Evolutionary conservation across 169 alveolate species (phyloP), one percentile per base, ranked within the genome.

Genomic region (Plasmodium fragile): DNA sequence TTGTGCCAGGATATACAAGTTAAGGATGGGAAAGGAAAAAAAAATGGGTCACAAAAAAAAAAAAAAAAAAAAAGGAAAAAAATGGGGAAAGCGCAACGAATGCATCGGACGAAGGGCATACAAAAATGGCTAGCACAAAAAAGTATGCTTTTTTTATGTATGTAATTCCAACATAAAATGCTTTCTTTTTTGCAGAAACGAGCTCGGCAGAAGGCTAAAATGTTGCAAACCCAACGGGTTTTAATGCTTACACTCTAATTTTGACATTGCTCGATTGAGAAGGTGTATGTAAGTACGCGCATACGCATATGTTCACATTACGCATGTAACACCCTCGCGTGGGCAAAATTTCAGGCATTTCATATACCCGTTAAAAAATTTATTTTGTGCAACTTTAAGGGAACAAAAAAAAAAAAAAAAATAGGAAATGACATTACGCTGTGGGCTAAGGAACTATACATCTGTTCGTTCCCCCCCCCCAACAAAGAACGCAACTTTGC

Each of bases 21-120:
- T 34, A 65, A 25, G 41, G 16, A 65, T 65, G 39, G n/a, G n/a
- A 8, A 65, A 65, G 34, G 32, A 73, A 18, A 73, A 72, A 30
- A 73, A 73, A 73, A 73, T 30, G 18, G 52, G 22, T 30, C 43
- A 73, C 34, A 82, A 65, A 82, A 82, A 82, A 73, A 73, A 11
- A 22, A 11, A 82, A 82, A 13, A 45, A n/a, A 34, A 25, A 65
- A 65, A 8, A 65, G 5, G 75, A 36, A 65, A 28, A 18, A 65
- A 65, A 25, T 65, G 59, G 59, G 59, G 4, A 49, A 49, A 13
- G 59, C 59, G 59, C 22, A 49, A 49, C 22, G 59, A 49, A 11
- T 65, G 75, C 36, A 65, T 10, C 30, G 36, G 36, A 65, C 39
- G 75, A 8, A 25, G 41, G 36, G 11, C 30, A 65, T 28, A 65